Base-by-base conservation (phyloP, 495 filamentous ascomycete genomes). In the Lasiosphaeris hirsuta region DNA sequence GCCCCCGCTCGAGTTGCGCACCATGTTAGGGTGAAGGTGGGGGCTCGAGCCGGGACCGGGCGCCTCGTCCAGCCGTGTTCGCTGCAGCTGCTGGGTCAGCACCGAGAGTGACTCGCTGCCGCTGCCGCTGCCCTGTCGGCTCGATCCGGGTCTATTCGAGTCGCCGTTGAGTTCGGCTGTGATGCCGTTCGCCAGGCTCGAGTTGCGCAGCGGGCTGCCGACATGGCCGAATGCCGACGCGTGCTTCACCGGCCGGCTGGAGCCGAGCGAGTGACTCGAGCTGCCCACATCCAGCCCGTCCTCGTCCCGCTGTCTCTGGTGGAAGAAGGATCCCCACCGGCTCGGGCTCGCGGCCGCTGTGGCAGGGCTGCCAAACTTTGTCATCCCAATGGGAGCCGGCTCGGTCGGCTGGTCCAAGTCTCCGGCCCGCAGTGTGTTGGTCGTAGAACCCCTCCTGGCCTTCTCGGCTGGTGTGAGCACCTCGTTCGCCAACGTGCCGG, bases 131-230 rank as follows among this genome's bases (percentile, higher is more conserved):
- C 66, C 69, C 14, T 78, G 77, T 49, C 66, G 68, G 40, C 60
- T 70, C 11, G 10, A 62, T 51, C 65, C 64, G 10, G 72, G 63
- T 56, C 63, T 54, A 36, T n/a, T 34, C 14, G 54, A 34, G 33
- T 58, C 53, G 13, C 71, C 67, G 40, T 80, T 77, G 38, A 84
- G 76, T 37, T 85, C 77, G 45, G 84, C 82, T 15, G 87, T 74
- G 40, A 85, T 84, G 14, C 90, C 88, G 66, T 85, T 92, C 13
- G 69, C 48, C 73, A 84, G 61, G 78, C 81, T 67, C 9, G 93
- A 94, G 70, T 96, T 95, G 43, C 94, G 90, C 8, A 98, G 81
- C 19, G 94, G 94, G 39, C 95, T 97, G 18, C 95, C 94, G 49
- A 97, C 87, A 61, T 96, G 91, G 35, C 90, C 88, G 65, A 96